Evolutionary conservation across 2,329 filamentous ascomycete genomes (phyloP), one percentile per base, ranked within the genome.

Genomic region (Chaetomiaceae sp.): DNA sequence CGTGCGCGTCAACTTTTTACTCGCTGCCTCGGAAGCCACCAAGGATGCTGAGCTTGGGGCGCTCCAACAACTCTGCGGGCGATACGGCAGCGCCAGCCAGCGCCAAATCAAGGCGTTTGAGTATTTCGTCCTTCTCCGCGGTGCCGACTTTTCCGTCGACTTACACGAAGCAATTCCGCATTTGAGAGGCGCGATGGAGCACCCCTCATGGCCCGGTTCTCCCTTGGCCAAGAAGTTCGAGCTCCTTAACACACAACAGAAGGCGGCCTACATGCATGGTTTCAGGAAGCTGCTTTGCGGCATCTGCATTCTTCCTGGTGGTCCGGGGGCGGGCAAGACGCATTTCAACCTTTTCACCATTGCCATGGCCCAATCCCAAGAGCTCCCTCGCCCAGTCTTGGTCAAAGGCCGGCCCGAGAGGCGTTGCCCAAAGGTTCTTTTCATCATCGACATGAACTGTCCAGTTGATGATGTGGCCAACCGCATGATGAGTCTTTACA

Each of bases 401-500:
- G 16, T 40, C 18, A 33, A 25, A 11, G 33, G 27, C 4, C 13
- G 11, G 1, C 18, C 25, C 2, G 23, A 37, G n/a, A 46, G 25
- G 5, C 51, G 34, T 7, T 52, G 25, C 27, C 40, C 51, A 25
- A 57, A 53, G 14, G 52, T 55, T 6, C 36, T 57, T 2, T 55
- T 49, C 41, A 48, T 57, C 25, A 40, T 57, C 30, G 52, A 57
- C 32, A 57, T 57, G 48, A 57, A 57, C 44, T 44, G 21, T 18
- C 44, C 55, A 0, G 48, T 52, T 1, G 55, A 57, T 18, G 55
- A 57, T n/a, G 52, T 52, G 0, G 51, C 51, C n/a, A 51, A 57
- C 32, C 33, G 55, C 2, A 54, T 54, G 51, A n/a, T 46, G 2
- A 27, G 43, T 3, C 16, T 52, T 1, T 54, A 52, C 18, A 4